Percentiles rank a stretch among this genome's conserved stretches.
These are phyloP conservation scores for Fraxinus baroniana DNA, from an alignment of 305 asterid genomes.

Conservation along the genomic window DNA sequence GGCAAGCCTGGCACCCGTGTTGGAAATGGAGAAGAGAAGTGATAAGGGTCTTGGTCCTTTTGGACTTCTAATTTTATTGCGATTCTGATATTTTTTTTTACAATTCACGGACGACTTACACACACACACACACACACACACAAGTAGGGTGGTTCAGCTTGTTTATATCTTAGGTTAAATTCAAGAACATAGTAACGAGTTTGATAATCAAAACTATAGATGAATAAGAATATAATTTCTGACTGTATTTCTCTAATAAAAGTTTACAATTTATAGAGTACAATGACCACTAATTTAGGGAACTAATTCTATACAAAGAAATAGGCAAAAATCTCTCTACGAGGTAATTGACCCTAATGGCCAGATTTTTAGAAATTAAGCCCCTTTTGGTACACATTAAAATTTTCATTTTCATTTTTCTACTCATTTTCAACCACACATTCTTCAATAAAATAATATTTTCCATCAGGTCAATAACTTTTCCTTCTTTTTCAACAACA, in stretches of 20 bases:
- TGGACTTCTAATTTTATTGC: background rate
- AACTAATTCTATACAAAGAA: background rate
- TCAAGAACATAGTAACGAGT: background rate
- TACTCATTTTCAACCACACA: too few species aligned
- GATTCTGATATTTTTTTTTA: background rate
- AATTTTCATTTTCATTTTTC: too few species aligned
- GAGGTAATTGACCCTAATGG: background rate
- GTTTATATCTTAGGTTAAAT: background rate
- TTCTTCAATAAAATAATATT: too few species aligned
- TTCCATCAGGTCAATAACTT: too few species aligned
- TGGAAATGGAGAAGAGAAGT: background rate
- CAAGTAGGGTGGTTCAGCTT: background rate
- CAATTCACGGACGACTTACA: background rate
- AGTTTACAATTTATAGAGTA: background rate
- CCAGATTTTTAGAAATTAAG: background rate
- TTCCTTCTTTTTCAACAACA: too few species aligned
- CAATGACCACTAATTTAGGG: background rate
- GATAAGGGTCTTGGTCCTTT: background rate
- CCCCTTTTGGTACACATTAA: too few species aligned
- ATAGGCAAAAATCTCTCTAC: background rate
- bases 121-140: too few species aligned
- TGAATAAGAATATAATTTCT: background rate
- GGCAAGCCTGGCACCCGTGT: background rate
- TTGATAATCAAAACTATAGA: background rate
- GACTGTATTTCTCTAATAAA: background rate